Evolutionary conservation across 768 basidiomycete species (phyloP).

Genomic region (Phaeotremella skinneri): DNA sequence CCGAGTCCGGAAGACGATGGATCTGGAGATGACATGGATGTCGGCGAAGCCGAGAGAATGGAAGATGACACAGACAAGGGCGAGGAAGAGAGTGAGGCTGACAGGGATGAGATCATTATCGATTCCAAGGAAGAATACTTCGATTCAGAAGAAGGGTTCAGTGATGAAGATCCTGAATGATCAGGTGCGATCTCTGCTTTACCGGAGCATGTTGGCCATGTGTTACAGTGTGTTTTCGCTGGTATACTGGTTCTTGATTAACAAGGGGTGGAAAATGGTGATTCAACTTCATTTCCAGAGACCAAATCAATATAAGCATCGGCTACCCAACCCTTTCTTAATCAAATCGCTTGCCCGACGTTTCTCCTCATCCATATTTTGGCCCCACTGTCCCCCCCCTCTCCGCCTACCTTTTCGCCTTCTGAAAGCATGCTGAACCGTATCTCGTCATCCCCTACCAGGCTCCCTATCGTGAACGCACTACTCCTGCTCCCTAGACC

Average conservation of each 20-base stretch:
- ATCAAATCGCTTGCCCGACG: neutral
- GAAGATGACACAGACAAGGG: slow-evolving; percentile 10
- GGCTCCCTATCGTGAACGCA: neutral
- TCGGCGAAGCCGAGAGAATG: neutral
- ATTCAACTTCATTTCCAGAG: neutral
- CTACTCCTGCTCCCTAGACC: neutral
- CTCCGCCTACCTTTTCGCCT: neutral
- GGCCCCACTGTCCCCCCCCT: neutral
- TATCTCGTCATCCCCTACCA: neutral
- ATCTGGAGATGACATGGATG: slow-evolving; percentile 4
- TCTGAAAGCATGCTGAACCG: neutral
- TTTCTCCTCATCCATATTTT: slow-evolving; percentile 2
- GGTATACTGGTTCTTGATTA: too few species aligned
- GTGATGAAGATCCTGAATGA: slow-evolving; percentile 3
- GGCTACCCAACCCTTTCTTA: too few species aligned
- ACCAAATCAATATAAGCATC: too few species aligned
- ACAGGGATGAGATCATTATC: neutral
- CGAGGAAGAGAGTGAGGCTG: slow-evolving; percentile 9
- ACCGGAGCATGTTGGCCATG: too few species aligned
- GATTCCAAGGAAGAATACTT: neutral
- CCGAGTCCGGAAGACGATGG: neutral
- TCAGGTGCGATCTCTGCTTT: neutral
- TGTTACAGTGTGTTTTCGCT: too few species aligned
- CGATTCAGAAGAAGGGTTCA: neutral
- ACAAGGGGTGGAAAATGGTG: too few species aligned